A percentile compares a stretch with the other conserved stretches of the same genome.
phyloP scores from a whole-genome alignment of 2,329 filamentous ascomycete genomes.

The Albophoma yamanashiensis region DNA sequence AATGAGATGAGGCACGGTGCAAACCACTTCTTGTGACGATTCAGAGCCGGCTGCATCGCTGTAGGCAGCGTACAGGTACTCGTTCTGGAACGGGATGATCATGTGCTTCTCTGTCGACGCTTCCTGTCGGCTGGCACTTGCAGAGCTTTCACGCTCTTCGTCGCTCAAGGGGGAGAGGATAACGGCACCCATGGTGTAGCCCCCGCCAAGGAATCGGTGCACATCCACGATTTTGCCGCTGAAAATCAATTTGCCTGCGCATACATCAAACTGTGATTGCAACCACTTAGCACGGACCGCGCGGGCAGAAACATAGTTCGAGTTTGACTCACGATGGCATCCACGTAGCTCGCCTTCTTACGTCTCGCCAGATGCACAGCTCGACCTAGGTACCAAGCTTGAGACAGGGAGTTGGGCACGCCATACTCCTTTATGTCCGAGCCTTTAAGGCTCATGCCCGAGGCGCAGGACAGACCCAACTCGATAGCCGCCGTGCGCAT shows the following conservation, averaged over 20 bases:
- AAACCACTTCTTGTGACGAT: constrained; percentile 17
- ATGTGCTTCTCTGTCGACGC: constrained; percentile 16
- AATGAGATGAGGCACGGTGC: constrained; percentile 25
- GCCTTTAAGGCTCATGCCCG: constrained; percentile 20
- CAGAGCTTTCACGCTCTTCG: constrained; percentile 17
- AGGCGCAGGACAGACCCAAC: constrained; percentile 25
- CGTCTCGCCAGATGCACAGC: constrained; percentile 18
- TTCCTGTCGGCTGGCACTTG: constrained; percentile 4
- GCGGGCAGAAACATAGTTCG: neutral
- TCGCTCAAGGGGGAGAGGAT: constrained; percentile 20
- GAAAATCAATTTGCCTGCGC: constrained; percentile 24
- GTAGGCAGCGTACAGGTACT: constrained; percentile 26
- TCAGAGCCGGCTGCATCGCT: constrained; percentile 19
- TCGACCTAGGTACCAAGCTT: constrained; percentile 22
- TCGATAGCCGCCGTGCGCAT: constrained; percentile 25
- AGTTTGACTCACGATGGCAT: constrained; percentile 14
- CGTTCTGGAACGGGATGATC: constrained; percentile 31
- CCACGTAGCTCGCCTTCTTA: constrained; percentile 15
- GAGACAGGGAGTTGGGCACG: constrained; percentile 21
- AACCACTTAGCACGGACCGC: neutral
- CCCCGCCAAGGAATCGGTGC: constrained; percentile 23
- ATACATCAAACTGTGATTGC: constrained; percentile 16
- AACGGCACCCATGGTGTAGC: constrained; percentile 29
- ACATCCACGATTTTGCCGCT: constrained; percentile 30
- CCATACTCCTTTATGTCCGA: constrained; percentile 20